A percentile compares a stretch with the other conserved stretches of the same genome.
phyloP scores from a whole-genome alignment of 257 asterid genomes.

The Solanum chmielewskii region DNA sequence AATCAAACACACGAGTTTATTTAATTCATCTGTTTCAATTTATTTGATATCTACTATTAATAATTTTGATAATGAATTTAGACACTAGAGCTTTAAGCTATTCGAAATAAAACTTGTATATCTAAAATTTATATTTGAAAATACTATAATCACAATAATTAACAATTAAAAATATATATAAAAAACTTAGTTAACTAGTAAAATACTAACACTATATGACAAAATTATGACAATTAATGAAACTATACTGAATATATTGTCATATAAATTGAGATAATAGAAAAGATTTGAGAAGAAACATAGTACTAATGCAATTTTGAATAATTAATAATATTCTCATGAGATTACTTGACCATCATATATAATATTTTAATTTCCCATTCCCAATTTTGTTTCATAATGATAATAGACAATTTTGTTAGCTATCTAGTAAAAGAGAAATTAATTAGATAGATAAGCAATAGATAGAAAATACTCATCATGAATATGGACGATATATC shows the following conservation, averaged over 20 bases:
- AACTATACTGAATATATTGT: too few relatives aligned
- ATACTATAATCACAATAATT: too few relatives aligned
- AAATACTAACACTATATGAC: too few relatives aligned
- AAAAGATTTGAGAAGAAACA: neutral
- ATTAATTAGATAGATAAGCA: neutral
- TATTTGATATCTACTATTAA: too few relatives aligned
- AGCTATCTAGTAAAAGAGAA: neutral
- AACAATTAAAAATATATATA: too few relatives aligned
- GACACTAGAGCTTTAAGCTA: too few relatives aligned
- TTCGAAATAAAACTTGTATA: too few relatives aligned
- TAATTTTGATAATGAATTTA: accelerated
- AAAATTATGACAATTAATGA: too few relatives aligned
- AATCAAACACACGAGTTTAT: too few relatives aligned
- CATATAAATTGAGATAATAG: neutral
- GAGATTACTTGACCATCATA: neutral
- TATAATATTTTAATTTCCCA: neutral
- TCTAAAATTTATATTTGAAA: too few relatives aligned
- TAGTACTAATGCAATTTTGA: neutral
- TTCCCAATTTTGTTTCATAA: neutral
- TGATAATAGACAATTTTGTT: neutral
- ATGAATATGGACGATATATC: constrained; percentile 28
- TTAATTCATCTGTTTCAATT: too few relatives aligned
- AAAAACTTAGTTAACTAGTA: too few relatives aligned
- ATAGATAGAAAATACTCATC: constrained; percentile 24
- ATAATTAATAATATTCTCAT: neutral